Percentiles rank a stretch among this genome's conserved stretches.
phyloP scores from a whole-genome alignment of 192 early-diverging fungal species.

The Coemansia sp. region DNA sequence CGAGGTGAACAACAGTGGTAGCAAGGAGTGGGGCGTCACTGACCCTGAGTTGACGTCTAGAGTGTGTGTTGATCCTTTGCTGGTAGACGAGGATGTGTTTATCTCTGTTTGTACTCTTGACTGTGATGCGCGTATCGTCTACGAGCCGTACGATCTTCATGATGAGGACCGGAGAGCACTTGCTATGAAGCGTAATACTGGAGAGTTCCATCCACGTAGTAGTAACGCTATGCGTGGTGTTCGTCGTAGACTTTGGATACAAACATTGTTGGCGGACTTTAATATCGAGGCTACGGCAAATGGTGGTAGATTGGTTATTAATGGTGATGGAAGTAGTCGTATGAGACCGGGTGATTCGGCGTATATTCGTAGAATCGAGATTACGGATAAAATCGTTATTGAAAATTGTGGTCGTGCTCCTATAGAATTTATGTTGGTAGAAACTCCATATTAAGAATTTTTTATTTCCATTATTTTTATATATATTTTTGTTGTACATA shows the following conservation, averaged over 20 bases:
- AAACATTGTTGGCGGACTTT: constrained; percentile 31
- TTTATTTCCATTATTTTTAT: not conserved
- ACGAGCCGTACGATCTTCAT: constrained; percentile 39
- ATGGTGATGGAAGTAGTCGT: constrained; percentile 32
- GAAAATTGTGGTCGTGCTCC: constrained; percentile 42
- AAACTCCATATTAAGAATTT: constrained; percentile 36
- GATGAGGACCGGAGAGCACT: constrained; percentile 17
- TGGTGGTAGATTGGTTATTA: constrained; percentile 35
- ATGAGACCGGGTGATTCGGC: constrained; percentile 48
- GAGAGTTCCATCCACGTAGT: not conserved
- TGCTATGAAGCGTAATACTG: constrained; percentile 7
- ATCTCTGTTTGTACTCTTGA: constrained; percentile 36
- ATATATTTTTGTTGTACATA: not conserved
- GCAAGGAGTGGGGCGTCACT: constrained; percentile 30
- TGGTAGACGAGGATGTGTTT: constrained; percentile 42
- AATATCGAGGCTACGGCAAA: constrained; percentile 20
- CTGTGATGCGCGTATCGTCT: constrained; percentile 12
- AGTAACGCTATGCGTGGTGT: constrained; percentile 15
- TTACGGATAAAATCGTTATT: constrained; percentile 20
- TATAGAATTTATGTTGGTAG: constrained; percentile 44
- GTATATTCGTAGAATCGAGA: constrained; percentile 35
- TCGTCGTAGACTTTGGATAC: constrained; percentile 42
- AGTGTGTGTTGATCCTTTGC: constrained; percentile 40
- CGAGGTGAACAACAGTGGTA: not conserved
- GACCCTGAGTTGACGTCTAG: constrained; percentile 42